Percentiles rank a stretch among this genome's conserved stretches.
Conservation (phyloP, 108 stramenopile species). For the Pelagomonas calceolata region DNA sequence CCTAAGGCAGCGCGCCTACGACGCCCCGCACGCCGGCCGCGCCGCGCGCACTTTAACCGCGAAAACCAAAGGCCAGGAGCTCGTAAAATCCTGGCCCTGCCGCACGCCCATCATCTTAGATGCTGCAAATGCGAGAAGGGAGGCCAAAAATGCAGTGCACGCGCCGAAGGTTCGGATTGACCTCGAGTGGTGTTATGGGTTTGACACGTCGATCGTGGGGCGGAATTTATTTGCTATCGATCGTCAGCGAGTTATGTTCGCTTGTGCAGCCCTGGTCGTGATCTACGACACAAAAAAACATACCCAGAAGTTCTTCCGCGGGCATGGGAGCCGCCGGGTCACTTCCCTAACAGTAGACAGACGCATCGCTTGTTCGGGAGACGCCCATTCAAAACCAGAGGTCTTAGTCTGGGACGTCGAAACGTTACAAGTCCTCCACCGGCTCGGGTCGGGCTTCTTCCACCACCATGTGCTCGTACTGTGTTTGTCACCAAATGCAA, state of each 20-base stretch:
- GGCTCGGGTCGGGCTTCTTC: not conserved
- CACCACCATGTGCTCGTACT: not conserved
- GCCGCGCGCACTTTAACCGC: too few species aligned
- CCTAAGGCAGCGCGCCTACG: too few species aligned
- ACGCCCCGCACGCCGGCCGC: too few species aligned
- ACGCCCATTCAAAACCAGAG: not conserved
- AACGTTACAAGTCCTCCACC: not conserved
- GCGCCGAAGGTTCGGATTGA: not conserved
- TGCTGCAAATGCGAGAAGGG: not conserved
- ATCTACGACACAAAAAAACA: not conserved
- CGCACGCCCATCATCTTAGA: not conserved
- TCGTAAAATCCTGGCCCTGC: not conserved
- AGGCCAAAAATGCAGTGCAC: too few species aligned
- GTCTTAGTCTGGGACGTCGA: not conserved
- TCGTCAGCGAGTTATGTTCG: not conserved
- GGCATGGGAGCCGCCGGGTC: not conserved
- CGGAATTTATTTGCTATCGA: not conserved
- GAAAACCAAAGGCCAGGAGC: too few species aligned
- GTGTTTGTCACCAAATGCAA: not conserved
- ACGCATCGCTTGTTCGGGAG: not conserved
- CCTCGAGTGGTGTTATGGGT: not conserved
- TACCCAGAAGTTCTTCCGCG: not conserved
- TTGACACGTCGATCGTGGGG: not conserved
- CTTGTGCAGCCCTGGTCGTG: not conserved
- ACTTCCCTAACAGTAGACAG: not conserved